These are phyloP conservation scores for Aspergillus ustus DNA, from an alignment of 2,329 filamentous ascomycete species.

Conservation along the genomic window DNA sequence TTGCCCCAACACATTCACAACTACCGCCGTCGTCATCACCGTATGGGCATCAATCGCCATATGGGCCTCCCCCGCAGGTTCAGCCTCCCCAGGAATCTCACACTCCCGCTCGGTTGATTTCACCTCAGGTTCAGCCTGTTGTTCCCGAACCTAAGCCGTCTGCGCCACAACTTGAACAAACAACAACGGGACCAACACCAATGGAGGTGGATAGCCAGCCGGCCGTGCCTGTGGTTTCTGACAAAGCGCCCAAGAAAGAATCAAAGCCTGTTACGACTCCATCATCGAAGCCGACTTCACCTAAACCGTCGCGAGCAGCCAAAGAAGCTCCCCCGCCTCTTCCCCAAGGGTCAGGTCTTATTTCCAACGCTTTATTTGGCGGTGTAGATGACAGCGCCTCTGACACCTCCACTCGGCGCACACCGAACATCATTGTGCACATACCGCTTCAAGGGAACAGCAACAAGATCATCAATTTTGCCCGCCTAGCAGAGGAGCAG, in stretches of 20 bases:
- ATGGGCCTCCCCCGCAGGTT: conserved; percentile 29
- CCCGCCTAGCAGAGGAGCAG: conserved; percentile 86
- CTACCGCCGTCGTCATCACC: conserved; percentile 28
- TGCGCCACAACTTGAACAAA: conserved; percentile 23
- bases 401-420: conserved; percentile 47
- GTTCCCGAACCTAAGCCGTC: conserved; percentile 13
- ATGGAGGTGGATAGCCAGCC: conserved; percentile 43
- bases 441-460: conserved; percentile 79
- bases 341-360: conserved; percentile 66
- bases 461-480: conserved; percentile 95
- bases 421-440: conserved; percentile 80
- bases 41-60: conserved; percentile 31
- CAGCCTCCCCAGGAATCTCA: conserved; percentile 26
- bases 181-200: conserved; percentile 29
- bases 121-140: conserved; percentile 10
- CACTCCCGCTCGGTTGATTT: conserved; percentile 15
- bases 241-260: conserved; percentile 44
- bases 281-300: conserved; percentile 58
- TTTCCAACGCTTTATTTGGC: conserved; percentile 66
- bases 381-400: conserved; percentile 47
- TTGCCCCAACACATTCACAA: conserved; percentile 29
- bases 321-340: conserved; percentile 61
- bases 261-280: conserved; percentile 51
- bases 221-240: conserved; percentile 21
- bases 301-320: conserved; percentile 57